phyloP scores from a whole-genome alignment of 163 green algal genomes.

The Trebouxia gelatinosa region DNA sequence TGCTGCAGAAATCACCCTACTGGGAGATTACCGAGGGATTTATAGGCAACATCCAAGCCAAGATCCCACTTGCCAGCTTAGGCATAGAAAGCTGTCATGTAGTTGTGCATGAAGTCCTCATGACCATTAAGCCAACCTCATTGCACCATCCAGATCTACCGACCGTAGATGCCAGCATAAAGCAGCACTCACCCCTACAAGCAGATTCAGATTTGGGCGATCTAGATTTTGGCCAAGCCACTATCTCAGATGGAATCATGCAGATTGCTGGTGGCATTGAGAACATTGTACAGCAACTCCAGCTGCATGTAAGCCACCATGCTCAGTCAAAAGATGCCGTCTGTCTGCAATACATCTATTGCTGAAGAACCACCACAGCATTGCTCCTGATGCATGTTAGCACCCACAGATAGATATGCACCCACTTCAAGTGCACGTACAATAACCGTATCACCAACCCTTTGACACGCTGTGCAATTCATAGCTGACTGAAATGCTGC shows the following conservation, averaged over 20 bases:
- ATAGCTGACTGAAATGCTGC: no score
- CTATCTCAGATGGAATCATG: slow-evolving; percentile 24
- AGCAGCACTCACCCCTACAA: neutral
- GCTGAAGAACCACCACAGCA: no score
- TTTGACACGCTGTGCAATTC: no score
- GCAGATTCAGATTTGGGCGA: neutral
- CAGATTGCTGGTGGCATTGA: slow-evolving; percentile 37
- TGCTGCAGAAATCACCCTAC: slow-evolving; percentile 42
- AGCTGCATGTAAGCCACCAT: slow-evolving; percentile 24
- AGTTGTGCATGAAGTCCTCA: slow-evolving; percentile 43
- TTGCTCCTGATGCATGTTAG: no score
- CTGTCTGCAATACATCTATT: no score
- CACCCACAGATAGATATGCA: no score
- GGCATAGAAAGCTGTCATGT: slow-evolving; percentile 37
- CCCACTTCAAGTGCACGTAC: no score
- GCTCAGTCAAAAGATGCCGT: no score
- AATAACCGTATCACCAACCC: no score
- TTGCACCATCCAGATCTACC: slow-evolving; percentile 18
- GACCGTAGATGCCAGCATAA: neutral
- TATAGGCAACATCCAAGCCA: slow-evolving; percentile 41
- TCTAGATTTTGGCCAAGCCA: slow-evolving; percentile 20
- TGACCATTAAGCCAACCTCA: slow-evolving; percentile 35
- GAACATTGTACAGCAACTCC: slow-evolving; percentile 27
- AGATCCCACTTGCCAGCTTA: slow-evolving; percentile 45
- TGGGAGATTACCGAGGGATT: slow-evolving; percentile 50